phyloP scores from a whole-genome alignment of 768 basidiomycete species.

The Lentinus brumalis region DNA sequence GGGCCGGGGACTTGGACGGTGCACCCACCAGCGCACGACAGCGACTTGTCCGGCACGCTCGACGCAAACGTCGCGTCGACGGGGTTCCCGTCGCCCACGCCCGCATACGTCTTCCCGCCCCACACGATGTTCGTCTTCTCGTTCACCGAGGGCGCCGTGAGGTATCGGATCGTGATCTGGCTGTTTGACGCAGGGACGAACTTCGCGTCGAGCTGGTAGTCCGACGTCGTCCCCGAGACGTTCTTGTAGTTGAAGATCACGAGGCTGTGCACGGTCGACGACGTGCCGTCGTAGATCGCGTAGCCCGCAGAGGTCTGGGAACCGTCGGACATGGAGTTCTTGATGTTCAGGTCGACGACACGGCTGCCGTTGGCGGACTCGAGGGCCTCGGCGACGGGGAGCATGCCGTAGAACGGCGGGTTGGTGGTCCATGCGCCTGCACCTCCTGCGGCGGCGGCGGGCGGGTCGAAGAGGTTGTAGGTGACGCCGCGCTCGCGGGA shows the following conservation, averaged over 20 bases:
- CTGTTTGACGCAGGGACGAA: constrained; percentile 28
- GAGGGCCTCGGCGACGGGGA: constrained; percentile 48
- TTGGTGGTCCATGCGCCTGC: constrained; percentile 48
- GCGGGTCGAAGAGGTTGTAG: constrained; percentile 53
- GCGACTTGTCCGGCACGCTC: constrained; percentile 34
- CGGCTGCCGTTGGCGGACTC: constrained; percentile 42
- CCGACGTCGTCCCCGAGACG: constrained; percentile 37
- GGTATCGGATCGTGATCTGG: constrained; percentile 46
- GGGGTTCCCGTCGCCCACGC: constrained; percentile 42
- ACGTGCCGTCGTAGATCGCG: constrained; percentile 57
- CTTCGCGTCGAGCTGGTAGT: constrained; percentile 43
- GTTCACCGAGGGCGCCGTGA: constrained; percentile 46
- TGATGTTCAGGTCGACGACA: constrained; percentile 49
- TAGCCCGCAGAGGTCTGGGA: constrained; percentile 52
- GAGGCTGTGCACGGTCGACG: constrained; percentile 42
- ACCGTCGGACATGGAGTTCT: constrained; percentile 37
- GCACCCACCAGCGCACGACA: constrained; percentile 47
- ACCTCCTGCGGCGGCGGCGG: constrained; percentile 33
- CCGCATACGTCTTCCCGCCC: constrained; percentile 55
- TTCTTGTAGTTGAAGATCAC: constrained; percentile 56
- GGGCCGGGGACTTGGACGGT: constrained; percentile 49
- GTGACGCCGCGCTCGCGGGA: constrained; percentile 54
- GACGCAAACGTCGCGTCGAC: constrained; percentile 28
- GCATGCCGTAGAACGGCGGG: constrained; percentile 51
- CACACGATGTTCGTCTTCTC: constrained; percentile 61